Percentiles rank a stretch among this genome's conserved stretches.
phyloP scores from a whole-genome alignment of 306 rosid species.

The Dryas drummondii region DNA sequence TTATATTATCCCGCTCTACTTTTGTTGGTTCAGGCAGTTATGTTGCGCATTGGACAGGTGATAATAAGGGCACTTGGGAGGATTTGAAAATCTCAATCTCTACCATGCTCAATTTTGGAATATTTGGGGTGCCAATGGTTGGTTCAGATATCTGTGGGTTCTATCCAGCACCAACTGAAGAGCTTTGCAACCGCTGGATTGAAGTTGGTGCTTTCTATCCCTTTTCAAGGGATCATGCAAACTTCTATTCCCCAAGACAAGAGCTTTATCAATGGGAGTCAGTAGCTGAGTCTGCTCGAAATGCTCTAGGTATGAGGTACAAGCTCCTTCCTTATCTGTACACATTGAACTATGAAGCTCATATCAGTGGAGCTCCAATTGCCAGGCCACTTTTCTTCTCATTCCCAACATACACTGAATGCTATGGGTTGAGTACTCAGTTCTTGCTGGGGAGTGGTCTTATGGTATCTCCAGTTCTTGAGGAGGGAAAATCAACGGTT shows the following conservation, averaged over 20 bases:
- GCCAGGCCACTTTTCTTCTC: constrained; percentile 96
- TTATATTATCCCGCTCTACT: constrained; percentile 81
- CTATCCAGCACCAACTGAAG: constrained; percentile 90
- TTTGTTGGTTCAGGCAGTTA: constrained; percentile 89
- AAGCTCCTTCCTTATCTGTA: constrained; percentile 86
- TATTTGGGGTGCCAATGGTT: constrained; percentile 98
- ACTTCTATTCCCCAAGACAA: constrained; percentile 86
- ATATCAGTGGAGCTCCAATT: constrained; percentile 79
- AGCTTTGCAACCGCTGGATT: constrained; percentile 96
- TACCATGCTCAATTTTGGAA: constrained; percentile 87
- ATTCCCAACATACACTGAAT: constrained; percentile 61
- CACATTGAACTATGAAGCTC: constrained; percentile 91
- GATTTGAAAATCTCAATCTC: constrained; percentile 82
- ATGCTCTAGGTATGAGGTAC: constrained; percentile 85
- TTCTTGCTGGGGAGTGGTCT: constrained; percentile 82
- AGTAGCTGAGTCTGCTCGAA: constrained; percentile 80
- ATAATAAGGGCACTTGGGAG: constrained; percentile 86
- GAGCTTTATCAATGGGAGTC: constrained; percentile 98
- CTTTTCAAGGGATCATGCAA: constrained; percentile 94
- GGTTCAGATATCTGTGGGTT: constrained; percentile 96
- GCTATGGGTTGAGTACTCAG: constrained; percentile 79
- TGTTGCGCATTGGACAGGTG: constrained; percentile 98
- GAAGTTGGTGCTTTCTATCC: constrained; percentile 98
- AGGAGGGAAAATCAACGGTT: constrained; percentile 67
- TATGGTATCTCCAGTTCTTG: constrained; percentile 82